phyloP scores from a whole-genome alignment of 352 stramenopile genomes.

The Lagenidium sp. region DNA sequence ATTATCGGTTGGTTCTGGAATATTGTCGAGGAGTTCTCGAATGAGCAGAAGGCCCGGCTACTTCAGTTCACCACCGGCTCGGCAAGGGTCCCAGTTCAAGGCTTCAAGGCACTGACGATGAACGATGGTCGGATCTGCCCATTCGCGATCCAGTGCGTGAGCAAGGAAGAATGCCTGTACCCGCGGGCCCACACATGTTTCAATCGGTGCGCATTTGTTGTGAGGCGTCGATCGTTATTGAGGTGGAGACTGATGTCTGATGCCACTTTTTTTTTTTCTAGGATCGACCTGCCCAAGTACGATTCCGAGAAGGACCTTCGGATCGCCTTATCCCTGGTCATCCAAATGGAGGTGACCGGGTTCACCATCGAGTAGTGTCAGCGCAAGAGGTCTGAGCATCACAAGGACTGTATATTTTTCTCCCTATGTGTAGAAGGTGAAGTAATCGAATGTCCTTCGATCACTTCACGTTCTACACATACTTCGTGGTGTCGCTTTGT shows the following conservation, averaged over 20 bases:
- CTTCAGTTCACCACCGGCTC: slow-evolving; percentile 98
- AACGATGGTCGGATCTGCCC: slow-evolving; percentile 83
- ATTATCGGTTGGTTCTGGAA: slow-evolving; percentile 98
- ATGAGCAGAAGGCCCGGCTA: slow-evolving; percentile 94
- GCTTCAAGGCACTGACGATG: slow-evolving; percentile 84
- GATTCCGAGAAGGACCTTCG: slow-evolving; percentile 67
- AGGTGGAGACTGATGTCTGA: not conserved
- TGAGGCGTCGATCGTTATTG: not conserved
- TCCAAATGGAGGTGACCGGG: slow-evolving; percentile 83
- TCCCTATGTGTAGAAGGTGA: too few relatives aligned
- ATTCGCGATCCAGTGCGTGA: slow-evolving; percentile 83
- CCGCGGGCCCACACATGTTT: slow-evolving; percentile 82
- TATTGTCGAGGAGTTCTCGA: slow-evolving; percentile 89
- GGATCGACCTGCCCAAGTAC: slow-evolving; percentile 72
- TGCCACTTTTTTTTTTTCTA: slow-evolving; percentile 14
- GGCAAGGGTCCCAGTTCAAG: slow-evolving; percentile 88
- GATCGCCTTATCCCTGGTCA: slow-evolving; percentile 72
- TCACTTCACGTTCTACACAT: too few relatives aligned
- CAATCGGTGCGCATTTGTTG: slow-evolving; percentile 47
- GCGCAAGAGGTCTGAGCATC: too few relatives aligned
- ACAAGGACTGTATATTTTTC: too few relatives aligned
- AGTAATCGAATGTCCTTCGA: too few relatives aligned
- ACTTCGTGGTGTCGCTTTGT: too few relatives aligned
- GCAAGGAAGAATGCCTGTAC: slow-evolving; percentile 71
- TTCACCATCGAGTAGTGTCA: slow-evolving; percentile 72